Base-by-base conservation (phyloP, 129 eudicot genomes). In the Silybum marianum region DNA sequence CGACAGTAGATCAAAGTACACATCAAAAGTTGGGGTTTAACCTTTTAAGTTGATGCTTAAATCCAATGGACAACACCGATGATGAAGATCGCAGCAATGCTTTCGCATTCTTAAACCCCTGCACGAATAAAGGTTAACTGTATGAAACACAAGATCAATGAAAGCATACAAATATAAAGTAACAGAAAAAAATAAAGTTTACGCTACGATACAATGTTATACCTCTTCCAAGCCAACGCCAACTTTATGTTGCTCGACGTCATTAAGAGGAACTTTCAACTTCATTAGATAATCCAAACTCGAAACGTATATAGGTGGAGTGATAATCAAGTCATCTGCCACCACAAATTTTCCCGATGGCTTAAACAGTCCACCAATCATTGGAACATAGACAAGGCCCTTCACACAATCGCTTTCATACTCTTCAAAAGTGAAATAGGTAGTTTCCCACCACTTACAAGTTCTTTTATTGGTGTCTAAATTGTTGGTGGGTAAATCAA, bases 281-380 rank as follows among this genome's bases (percentile, higher is more conserved):
- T 23, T 23, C 14, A 11, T 40, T 3, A 73, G 78, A 32, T n/a
- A 40, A 7, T 60, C 44, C 10, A 24, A 0, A 11, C 32, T 39
- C 7, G 66, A 73, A 9, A 40, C 13, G 8, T 19, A 18, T 7
- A 66, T 42, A 1, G 23, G 48, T 22, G 62, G 65, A 0, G 36
- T 19, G 28, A 72, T 78, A 1, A 62, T 67, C 72, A 81, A 63
- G 44, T 81, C 84, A 73, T 81, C 84, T 32, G 78, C 25, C 30
- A 81, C 79, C 67, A 72, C 40, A 14, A 81, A 81, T n/a, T 9
- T 58, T 13, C 32, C 84, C 21, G 79, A 62, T 14, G 23, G 60
- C 46, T 6, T 7, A 39, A 58, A 58, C 25, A 72, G 72, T 22
- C 78, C 78, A 2, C 9, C 10, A 0, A 51, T 13, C 70, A n/a